Percentiles rank a stretch among this genome's conserved stretches.
phyloP scores from a whole-genome alignment of 768 basidiomycete species.

The Psilocybe cubensis region DNA sequence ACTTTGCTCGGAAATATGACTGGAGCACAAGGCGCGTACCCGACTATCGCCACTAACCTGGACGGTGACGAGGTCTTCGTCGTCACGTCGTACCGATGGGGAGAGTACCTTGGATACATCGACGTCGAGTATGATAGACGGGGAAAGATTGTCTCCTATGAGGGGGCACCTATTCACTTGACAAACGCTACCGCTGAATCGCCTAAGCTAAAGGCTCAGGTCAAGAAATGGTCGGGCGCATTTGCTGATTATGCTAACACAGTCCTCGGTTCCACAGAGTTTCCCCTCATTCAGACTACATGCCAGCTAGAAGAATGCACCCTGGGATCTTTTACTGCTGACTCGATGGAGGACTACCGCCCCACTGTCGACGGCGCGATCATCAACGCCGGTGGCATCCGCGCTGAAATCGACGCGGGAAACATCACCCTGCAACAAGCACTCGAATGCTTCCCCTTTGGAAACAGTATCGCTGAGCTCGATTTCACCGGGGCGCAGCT shows the following conservation, averaged over 20 bases:
- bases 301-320: conserved; percentile 48
- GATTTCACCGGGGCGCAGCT: conserved; percentile 41
- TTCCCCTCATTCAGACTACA: conserved; percentile 38
- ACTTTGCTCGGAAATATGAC: conserved; percentile 46
- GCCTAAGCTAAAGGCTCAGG: conserved; percentile 37
- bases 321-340: conserved; percentile 45
- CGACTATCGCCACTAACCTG: conserved; percentile 44
- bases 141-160: conserved; percentile 43
- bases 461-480: conserved; percentile 43
- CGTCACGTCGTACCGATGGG: conserved; percentile 50
- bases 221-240: conserved; percentile 41
- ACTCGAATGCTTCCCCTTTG: conserved; percentile 47
- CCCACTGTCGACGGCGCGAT: conserved; percentile 33
- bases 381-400: conserved; percentile 48
- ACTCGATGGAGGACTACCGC: conserved; percentile 43
- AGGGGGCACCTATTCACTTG: conserved; percentile 46
- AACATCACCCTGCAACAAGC: conserved; percentile 43
- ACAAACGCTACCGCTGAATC: conserved; percentile 39
- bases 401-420: conserved; percentile 41
- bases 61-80: conserved; percentile 51
- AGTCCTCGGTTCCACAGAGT: conserved; percentile 39
- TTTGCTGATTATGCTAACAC: conserved; percentile 37
- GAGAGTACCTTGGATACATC: conserved; percentile 48
- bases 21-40: conserved; percentile 44
- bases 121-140: conserved; percentile 41